Percentiles rank a stretch among this genome's conserved stretches.
Conservation (phyloP, 208 protist genomes). For the Acanthamoeba royreba region DNA sequence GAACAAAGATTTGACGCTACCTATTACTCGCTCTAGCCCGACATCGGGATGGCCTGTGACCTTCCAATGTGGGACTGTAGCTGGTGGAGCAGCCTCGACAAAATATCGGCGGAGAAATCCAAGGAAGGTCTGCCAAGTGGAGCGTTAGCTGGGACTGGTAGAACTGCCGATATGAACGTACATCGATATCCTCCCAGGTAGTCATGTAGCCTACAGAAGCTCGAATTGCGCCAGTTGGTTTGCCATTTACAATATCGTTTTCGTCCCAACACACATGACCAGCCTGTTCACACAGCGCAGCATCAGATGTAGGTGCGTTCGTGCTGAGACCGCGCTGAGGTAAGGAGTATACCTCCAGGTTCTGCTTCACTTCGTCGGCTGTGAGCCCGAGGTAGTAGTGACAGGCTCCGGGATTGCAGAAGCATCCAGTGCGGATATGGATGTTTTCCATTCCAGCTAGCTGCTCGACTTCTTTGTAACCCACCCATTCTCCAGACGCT, state of each 20-base stretch:
- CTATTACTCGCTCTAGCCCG: too few species aligned
- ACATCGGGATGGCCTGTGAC: too few species aligned
- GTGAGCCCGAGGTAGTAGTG: conserved; percentile 70
- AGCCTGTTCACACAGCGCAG: not conserved
- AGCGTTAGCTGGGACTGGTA: not conserved
- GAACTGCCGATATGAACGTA: not conserved
- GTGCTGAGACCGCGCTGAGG: not conserved
- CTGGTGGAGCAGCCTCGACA: not conserved
- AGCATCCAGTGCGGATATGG: conserved; percentile 73
- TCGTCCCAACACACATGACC: conserved; percentile 80
- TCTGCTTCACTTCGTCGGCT: conserved; percentile 45
- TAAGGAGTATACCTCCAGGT: not conserved
- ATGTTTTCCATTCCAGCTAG: conserved; percentile 67
- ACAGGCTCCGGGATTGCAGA: conserved; percentile 84
- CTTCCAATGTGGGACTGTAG: too few species aligned
- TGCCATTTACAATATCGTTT: conserved; percentile 77
- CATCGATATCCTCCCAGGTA: conserved; percentile 65
- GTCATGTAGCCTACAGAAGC: conserved; percentile 70
- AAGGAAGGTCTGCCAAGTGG: not conserved
- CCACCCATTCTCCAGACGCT: conserved; percentile 61
- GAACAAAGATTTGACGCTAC: too few species aligned
- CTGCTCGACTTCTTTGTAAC: conserved; percentile 70
- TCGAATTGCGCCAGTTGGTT: conserved; percentile 74
- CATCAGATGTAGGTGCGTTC: not conserved
- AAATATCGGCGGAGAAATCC: not conserved